A percentile compares a stretch with the other conserved stretches of the same genome.
Conservation (phyloP, 768 basidiomycete species). For the Boletus huronensis region DNA sequence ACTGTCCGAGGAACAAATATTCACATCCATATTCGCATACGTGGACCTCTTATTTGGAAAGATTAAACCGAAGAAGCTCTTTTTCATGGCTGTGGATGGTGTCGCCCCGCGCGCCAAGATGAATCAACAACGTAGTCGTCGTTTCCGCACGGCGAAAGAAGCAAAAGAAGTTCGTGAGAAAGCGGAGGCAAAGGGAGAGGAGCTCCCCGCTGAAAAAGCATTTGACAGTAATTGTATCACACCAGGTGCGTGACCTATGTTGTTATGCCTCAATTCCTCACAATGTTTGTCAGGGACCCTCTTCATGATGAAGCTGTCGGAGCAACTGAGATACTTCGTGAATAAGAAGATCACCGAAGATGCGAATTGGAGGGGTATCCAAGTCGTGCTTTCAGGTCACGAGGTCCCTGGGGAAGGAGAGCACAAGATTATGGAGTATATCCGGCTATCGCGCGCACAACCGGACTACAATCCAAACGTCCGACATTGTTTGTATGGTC, state of each 20-base stretch:
- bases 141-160: slow-evolving; percentile 94
- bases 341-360: slow-evolving; percentile 99
- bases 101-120: slow-evolving; percentile 98
- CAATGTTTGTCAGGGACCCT: slow-evolving; percentile 61
- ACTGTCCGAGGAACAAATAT: slow-evolving; percentile 94
- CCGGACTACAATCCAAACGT: slow-evolving; percentile 95
- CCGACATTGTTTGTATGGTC: slow-evolving; percentile 96
- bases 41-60: slow-evolving; percentile 95
- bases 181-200: slow-evolving; percentile 86
- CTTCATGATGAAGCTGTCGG: slow-evolving; percentile 93
- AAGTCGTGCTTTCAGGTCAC: slow-evolving; percentile 94
- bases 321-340: slow-evolving; percentile 91
- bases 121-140: slow-evolving; percentile 95
- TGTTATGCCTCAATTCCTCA: background rate
- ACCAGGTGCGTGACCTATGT: slow-evolving; percentile 60
- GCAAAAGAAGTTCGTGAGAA: slow-evolving; percentile 83
- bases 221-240: slow-evolving; percentile 99
- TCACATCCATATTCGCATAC: slow-evolving; percentile 94
- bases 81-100: slow-evolving; percentile 99
- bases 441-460: slow-evolving; percentile 90
- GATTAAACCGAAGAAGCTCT: slow-evolving; percentile 96
- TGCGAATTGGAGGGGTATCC: slow-evolving; percentile 87
- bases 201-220: slow-evolving; percentile 88
- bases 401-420: slow-evolving; percentile 99
- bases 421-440: slow-evolving; percentile 99